Conservation (phyloP, 306 rosid genomes). For the Vicia faba region DNA sequence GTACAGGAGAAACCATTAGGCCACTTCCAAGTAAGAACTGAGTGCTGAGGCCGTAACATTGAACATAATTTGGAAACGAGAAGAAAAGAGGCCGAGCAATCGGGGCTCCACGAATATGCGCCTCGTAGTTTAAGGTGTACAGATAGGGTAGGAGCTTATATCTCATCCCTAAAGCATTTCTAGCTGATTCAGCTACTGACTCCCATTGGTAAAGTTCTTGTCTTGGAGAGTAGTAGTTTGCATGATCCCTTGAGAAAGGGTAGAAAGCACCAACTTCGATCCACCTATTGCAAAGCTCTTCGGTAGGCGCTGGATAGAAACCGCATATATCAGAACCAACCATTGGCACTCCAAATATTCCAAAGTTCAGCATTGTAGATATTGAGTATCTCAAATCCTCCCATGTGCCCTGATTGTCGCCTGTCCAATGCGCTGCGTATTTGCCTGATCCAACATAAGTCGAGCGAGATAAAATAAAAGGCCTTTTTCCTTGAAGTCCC, state of each 20-base stretch:
- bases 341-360: conserved; percentile 95
- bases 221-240: conserved; percentile 77
- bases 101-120: conserved; percentile 78
- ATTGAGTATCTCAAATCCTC: conserved; percentile 78
- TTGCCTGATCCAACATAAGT: conserved; percentile 87
- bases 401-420: conserved; percentile 89
- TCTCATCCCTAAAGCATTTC: conserved; percentile 89
- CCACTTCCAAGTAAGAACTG: conserved; percentile 81
- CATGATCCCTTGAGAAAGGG: conserved; percentile 93
- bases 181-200: conserved; percentile 79
- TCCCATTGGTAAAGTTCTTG: conserved; percentile 98
- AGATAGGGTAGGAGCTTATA: conserved; percentile 83
- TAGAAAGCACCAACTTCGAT: conserved; percentile 94
- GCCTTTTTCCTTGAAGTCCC: conserved; percentile 80
- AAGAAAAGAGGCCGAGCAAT: conserved; percentile 93
- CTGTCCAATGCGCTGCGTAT: conserved; percentile 76
- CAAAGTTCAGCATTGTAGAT: conserved; percentile 81
- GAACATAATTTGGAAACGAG: conserved; percentile 68
- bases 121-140: conserved; percentile 78
- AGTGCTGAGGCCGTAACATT: conserved; percentile 68
- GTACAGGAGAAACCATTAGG: conserved; percentile 79
- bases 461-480: conserved; percentile 79
- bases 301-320: conserved; percentile 84
- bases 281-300: conserved; percentile 95
- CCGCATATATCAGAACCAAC: conserved; percentile 94